Base-by-base conservation (phyloP, 2,329 filamentous ascomycete genomes). In the Dissoconium aciculare region DNA sequence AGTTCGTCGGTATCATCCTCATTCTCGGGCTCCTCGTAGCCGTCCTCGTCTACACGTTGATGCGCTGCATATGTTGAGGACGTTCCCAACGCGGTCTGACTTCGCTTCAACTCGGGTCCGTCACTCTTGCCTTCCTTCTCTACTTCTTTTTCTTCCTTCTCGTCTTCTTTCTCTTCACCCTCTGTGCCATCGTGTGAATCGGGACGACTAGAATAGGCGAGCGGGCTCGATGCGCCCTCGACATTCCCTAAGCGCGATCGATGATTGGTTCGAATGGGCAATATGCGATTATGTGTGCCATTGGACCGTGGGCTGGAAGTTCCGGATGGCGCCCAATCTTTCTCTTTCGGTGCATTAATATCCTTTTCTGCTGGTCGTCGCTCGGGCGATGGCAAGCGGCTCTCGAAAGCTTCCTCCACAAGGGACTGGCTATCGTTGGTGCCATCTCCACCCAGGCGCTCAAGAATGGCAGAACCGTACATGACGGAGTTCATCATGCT, bases 381-480 rank as follows among this genome's bases (percentile, higher is more conserved):
- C 16, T 43, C 32, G 6, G 36, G 32, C 10, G 38, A 36, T 9
- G 29, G 28, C 11, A 26, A 28, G 6, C 36, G 29, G 5, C 28
- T 26, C 27, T 43, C 43, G 9, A 42, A 42, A 19, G 32, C 44
- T 26, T 45, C 43, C 26, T 41, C 33, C 31, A 42, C 19, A 5
- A 27, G 27, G 12, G 32, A 32, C 11, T 31, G 33, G 17, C 26
- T 32, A 17, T 61, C 56, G 21, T 61, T 56, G 12, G 52, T 48
- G 13, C 58, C 59, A 33, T 63, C 57, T 15, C 55, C 44, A 27
- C 52, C 47, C 34, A 63, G 42, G 26, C 54, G 55, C 34, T 63
- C 59, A 24, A 80, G 70, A 42, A 92, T 77, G 57, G 81, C 76
- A 54, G 83, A 93, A 37, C 77, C 76, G 28, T 72, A 71, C 73